phyloP scores from a whole-genome alignment of 2,329 filamentous ascomycete species.

The Ophiostoma fasciatum region DNA sequence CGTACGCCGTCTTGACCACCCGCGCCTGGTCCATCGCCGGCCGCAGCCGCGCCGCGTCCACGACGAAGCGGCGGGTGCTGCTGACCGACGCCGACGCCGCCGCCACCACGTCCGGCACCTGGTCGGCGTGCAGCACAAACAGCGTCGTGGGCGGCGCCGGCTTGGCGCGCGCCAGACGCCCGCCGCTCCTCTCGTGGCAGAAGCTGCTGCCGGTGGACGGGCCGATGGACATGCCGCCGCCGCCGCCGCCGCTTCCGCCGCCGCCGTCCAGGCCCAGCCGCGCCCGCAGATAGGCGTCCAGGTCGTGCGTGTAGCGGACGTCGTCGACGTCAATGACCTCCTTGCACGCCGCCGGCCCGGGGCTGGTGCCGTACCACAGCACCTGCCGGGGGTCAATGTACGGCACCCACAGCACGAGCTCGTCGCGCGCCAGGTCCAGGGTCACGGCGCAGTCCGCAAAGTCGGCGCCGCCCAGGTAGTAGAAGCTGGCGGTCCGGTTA shows the following conservation, averaged over 20 bases:
- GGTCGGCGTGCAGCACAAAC: conserved; percentile 26
- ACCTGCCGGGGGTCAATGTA: conserved; percentile 45
- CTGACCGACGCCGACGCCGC: neutral
- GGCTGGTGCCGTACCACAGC: conserved; percentile 50
- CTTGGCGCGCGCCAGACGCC: neutral
- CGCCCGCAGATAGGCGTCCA: conserved; percentile 34
- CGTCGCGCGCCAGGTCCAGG: conserved; percentile 43
- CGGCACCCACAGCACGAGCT: conserved; percentile 59
- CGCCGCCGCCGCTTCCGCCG: neutral
- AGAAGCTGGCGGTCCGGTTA: conserved; percentile 33
- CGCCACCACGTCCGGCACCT: conserved; percentile 11
- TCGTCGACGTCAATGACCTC: conserved; percentile 53
- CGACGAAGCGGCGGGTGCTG: conserved; percentile 13
- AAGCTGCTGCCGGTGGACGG: conserved; percentile 9
- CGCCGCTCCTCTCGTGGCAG: conserved; percentile 6
- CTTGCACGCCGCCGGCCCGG: conserved; percentile 45
- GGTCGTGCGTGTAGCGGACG: conserved; percentile 41
- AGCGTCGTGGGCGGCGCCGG: conserved; percentile 16
- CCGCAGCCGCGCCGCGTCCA: conserved; percentile 41
- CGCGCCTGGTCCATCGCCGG: conserved; percentile 67
- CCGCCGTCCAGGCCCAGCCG: conserved; percentile 21
- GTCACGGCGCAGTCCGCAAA: conserved; percentile 40
- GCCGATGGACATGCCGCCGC: neutral
- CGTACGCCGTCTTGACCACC: conserved; percentile 73
- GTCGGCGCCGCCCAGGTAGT: conserved; percentile 40